A percentile compares a stretch with the other conserved stretches of the same genome.
Evolutionary conservation across 176 grass and related monocot genomes (phyloP).

Genomic region (Areca catechu): DNA sequence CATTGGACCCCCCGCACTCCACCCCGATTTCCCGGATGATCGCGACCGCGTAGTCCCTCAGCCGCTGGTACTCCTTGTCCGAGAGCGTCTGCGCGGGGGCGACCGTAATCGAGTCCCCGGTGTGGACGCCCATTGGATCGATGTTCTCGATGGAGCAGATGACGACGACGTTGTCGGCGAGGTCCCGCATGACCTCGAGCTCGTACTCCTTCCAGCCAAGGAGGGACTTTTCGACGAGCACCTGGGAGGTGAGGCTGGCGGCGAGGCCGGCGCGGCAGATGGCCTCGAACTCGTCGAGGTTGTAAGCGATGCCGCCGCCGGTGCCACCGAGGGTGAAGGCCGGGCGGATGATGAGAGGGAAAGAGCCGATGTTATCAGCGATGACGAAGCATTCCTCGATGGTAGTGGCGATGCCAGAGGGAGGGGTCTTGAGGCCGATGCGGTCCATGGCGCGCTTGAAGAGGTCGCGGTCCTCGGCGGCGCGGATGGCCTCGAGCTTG

Average conservation of each 20-base stretch:
- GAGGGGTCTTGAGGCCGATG: constrained; percentile 87
- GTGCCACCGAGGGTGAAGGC: constrained; percentile 92
- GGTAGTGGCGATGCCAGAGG: constrained; percentile 77
- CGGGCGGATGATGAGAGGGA: constrained; percentile 80
- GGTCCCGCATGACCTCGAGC: constrained; percentile 94
- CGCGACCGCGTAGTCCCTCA: constrained; percentile 68
- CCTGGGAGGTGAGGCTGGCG: constrained; percentile 65
- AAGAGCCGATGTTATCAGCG: constrained; percentile 59
- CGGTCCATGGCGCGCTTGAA: constrained; percentile 94
- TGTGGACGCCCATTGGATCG: constrained; percentile 95
- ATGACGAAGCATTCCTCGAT: constrained; percentile 75
- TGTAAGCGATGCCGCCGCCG: constrained; percentile 90
- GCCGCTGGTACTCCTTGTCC: constrained; percentile 92
- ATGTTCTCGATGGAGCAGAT: constrained; percentile 99
- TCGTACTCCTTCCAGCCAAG: constrained; percentile 99
- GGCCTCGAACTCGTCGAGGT: constrained; percentile 73
- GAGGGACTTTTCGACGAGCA: constrained; percentile 88
- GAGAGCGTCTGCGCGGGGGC: constrained; percentile 91
- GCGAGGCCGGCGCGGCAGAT: constrained; percentile 73
- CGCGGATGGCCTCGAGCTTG: constrained; percentile 67
- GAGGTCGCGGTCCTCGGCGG: constrained; percentile 78
- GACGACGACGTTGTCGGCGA: constrained; percentile 94
- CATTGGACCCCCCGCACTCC: constrained; percentile 92
- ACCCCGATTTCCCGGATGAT: constrained; percentile 98
- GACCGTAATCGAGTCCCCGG: constrained; percentile 90